Base-by-base conservation (phyloP, 2,329 filamentous ascomycete species). In the Colletotrichum cereale region DNA sequence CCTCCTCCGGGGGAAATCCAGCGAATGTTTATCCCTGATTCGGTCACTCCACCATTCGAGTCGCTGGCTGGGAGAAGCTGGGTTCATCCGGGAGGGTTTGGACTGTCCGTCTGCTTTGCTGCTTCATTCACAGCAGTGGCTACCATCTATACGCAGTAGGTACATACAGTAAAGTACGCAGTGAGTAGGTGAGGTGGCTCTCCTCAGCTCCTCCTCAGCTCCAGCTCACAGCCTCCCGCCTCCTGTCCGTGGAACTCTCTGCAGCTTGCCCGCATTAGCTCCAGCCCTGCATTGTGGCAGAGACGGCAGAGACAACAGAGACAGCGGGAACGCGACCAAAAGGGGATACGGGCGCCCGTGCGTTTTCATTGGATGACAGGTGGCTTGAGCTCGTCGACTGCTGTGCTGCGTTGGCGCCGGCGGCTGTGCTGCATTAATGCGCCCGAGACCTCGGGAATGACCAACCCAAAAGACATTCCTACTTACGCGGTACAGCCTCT, bases 281-380 rank as follows among this genome's bases (percentile, higher is more conserved):
- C 60, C 61, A 63, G 47, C 61, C 61, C 36, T 50, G 42, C n/a
- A 52, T 29, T 52, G 60, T 50, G 60, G 31, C 34, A 52, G 24
- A 6, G 5, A n/a, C 44, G 11, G 42, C 42, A 44, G 21, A 48
- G 47, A 50, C 47, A 50, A 5, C 47, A 50, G 24, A 42, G 36
- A 52, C 44, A 21, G 34, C 36, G 34, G 50, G 29, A 36, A 56
- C 16, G 26, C 29, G 24, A 40, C 14, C 56, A 40, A 48, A 42
- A 26, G 36, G 42, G 36, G n/a, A 47, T 29, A 48, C 58, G 56
- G 44, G 55, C 55, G 31, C 24, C 65, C 55, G 65, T 71, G 69
- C 69, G 60, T 14, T 53, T 44, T 63, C 24, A 68, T 71, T 68
- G 69, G 69, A 71, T 68, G 69, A 38, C 68, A 68, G 69, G 44